Base-by-base conservation (phyloP, 352 stramenopile species). In the Phytophthora cryptogea region DNA sequence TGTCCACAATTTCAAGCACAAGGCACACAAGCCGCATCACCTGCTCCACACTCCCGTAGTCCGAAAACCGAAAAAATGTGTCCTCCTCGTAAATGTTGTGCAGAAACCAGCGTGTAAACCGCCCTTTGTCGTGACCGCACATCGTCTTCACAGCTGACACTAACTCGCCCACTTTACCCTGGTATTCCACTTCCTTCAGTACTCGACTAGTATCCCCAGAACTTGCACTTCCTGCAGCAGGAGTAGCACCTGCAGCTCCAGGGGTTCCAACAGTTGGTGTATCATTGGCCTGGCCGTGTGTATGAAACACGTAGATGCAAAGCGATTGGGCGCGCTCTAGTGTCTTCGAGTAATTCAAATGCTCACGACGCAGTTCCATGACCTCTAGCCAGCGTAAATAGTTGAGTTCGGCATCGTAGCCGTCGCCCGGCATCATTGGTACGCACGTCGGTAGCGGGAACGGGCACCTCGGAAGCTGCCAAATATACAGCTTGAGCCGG, bases 111-210 rank as follows among this genome's bases (percentile, higher is more conserved):
- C 77, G 57, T 3, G 86, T 81, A 39, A 93, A 93, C 7, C 86
- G 78, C 14, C 83, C 83, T 67, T 94, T 95, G 63, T 95, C 86
- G 49, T 95, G 81, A 0, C 83, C 84, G 30, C 84, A 93, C 78
- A 95, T 90, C 0, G 79, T 94, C 63, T 95, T 95, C 17, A 95
- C 83, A 20, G 83, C 80, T 30, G 83, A 92, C 10, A 93, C 79
- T 13, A 95, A 69, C 52, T 95, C 86, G 16, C 83, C 76, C 1
- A 95, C 80, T 55, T 90, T 92, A 35, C 81, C 81, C 55, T 92
- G 85, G 41, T 94, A 94, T 20, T 94, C 85, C 10, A 91, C 76
- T 60, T 94, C 85, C 30, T 83, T 86, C 61, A 85, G 58, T 23
- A 90, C 76, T 10, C 78, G 75, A 47, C 50, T 87, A 31, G 49